Conservation (phyloP, 2,329 filamentous ascomycete species). For the Hymenotorrendiella dingleyae region DNA sequence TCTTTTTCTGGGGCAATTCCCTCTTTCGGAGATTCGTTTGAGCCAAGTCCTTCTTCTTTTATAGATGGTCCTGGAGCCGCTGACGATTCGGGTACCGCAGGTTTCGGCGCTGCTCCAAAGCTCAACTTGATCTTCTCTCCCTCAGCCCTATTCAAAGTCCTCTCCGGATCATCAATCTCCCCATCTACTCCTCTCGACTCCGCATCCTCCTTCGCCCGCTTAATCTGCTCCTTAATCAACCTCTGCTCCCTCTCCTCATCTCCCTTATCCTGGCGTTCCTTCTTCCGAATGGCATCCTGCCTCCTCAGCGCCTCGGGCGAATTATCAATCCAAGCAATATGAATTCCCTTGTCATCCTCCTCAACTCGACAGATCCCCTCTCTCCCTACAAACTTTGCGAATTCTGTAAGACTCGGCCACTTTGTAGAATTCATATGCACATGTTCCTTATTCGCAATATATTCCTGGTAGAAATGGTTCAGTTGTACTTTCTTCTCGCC, state of each 20-base stretch:
- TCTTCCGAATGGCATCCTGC: constrained; percentile 73
- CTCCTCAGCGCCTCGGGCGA: constrained; percentile 77
- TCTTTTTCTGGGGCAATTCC: constrained; percentile 1
- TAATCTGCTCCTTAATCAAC: constrained; percentile 78
- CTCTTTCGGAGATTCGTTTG: neutral
- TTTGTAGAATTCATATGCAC: constrained; percentile 91
- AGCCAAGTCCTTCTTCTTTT: neutral
- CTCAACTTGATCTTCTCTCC: constrained; percentile 73
- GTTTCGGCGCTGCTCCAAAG: constrained; percentile 43
- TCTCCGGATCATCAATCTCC: constrained; percentile 38
- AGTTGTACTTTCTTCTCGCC: constrained; percentile 85
- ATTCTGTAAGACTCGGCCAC: constrained; percentile 84
- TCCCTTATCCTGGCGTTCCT: constrained; percentile 81
- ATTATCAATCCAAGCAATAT: constrained; percentile 87
- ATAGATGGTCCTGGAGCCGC: neutral
- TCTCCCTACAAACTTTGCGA: constrained; percentile 77
- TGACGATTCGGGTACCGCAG: constrained; percentile 15
- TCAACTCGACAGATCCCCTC: constrained; percentile 88
- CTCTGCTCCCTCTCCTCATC: constrained; percentile 86
- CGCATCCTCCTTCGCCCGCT: constrained; percentile 60
- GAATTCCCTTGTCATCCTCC: constrained; percentile 79
- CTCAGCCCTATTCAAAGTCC: constrained; percentile 53
- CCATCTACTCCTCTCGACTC: constrained; percentile 37
- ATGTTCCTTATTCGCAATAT: constrained; percentile 82
- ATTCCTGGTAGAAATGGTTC: constrained; percentile 93